phyloP scores from a whole-genome alignment of 2,329 filamentous ascomycete genomes.

The Ilyonectria sp. region DNA sequence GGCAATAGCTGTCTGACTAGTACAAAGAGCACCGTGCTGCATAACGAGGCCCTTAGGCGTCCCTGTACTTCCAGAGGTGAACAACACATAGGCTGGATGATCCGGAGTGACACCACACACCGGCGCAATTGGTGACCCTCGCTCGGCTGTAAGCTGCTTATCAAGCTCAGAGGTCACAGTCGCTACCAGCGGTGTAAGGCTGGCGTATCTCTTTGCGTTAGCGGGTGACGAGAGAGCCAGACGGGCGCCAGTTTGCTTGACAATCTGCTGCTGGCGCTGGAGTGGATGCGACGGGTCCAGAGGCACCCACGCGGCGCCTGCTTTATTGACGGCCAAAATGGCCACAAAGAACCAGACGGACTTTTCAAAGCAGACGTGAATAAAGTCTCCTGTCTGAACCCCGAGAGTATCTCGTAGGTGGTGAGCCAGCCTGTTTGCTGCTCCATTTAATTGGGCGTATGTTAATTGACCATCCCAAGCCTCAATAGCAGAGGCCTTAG shows the following conservation, averaged over 20 bases:
- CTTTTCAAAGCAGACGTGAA: conserved; percentile 41
- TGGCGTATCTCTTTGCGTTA: conserved; percentile 19
- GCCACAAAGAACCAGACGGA: conserved; percentile 43
- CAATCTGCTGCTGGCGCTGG: conserved; percentile 30
- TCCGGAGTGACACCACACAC: neutral
- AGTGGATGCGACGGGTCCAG: conserved; percentile 42
- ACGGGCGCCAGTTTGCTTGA: conserved; percentile 24
- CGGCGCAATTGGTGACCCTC: neutral
- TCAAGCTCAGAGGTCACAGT: neutral
- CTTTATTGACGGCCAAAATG: conserved; percentile 45
- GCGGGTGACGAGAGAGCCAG: conserved; percentile 29
- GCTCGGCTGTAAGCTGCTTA: neutral
- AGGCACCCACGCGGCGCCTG: conserved; percentile 44
- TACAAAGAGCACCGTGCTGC: conserved; percentile 35
- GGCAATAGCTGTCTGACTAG: conserved; percentile 29
- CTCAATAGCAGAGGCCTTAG: conserved; percentile 4
- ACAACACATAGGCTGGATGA: conserved; percentile 36
- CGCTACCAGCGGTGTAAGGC: neutral
- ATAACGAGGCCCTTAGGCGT: conserved; percentile 44
- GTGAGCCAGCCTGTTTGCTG: conserved; percentile 22
- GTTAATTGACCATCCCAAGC: conserved; percentile 43
- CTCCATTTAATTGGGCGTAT: neutral
- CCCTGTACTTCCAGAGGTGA: conserved; percentile 46
- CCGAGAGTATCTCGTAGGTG: conserved; percentile 24
- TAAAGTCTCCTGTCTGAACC: neutral